These are phyloP conservation scores for Acanthamoeba healyi DNA, from an alignment of 208 protist genomes.

Conservation along the genomic window DNA sequence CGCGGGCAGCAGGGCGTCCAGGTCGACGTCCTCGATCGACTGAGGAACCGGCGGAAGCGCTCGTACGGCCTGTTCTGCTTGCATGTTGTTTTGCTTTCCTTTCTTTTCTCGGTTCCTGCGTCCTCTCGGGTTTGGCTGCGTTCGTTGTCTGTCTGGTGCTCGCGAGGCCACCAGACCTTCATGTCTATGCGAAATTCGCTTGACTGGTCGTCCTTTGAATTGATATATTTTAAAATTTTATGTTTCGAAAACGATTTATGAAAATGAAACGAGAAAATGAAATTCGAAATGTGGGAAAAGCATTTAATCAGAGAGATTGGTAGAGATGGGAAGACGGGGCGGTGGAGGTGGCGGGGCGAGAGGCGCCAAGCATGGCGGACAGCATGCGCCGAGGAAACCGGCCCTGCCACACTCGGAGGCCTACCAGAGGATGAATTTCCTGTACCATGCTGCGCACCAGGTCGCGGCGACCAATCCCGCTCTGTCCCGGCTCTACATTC, in stretches of 20 bases:
- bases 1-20: not conserved
- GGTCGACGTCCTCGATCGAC: not conserved
- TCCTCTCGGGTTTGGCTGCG: too few species aligned
- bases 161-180: too few species aligned
- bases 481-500: not conserved
- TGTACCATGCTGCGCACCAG: conserved; percentile 55
- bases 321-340: not conserved
- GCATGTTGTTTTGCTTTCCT: not conserved
- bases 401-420: not conserved
- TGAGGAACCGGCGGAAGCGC: not conserved
- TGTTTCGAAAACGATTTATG: too few species aligned
- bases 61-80: not conserved
- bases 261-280: too few species aligned
- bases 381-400: not conserved
- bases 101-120: too few species aligned
- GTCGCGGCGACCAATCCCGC: not conserved
- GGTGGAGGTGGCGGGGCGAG: not conserved
- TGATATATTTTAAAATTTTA: too few species aligned
- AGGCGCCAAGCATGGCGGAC: not conserved
- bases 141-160: not conserved
- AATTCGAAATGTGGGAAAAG: too few species aligned
- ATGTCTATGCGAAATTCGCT: too few species aligned
- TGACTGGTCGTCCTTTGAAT: too few species aligned
- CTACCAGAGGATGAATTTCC: conserved; percentile 52
- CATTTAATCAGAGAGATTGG: too few species aligned